Evolutionary conservation across 306 rosid species (phyloP).

Genomic region (Herpetospermum pedunculosum): DNA sequence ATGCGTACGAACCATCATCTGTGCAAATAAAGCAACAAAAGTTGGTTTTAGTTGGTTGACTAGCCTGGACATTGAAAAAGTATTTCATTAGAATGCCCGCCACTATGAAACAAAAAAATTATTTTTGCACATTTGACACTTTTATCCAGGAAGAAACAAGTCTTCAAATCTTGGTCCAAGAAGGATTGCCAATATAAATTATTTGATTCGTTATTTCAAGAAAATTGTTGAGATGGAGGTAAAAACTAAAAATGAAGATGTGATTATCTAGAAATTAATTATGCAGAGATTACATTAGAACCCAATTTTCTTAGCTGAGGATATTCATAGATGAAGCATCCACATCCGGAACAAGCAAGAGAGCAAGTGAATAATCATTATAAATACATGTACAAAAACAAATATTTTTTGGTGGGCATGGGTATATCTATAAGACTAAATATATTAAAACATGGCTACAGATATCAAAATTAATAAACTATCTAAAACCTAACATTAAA

Average conservation of each 20-base stretch:
- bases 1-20: constrained; percentile 91
- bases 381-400: not conserved
- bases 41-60: not conserved
- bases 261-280: not conserved
- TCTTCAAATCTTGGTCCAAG: not conserved
- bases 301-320: not conserved
- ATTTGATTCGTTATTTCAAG: not conserved
- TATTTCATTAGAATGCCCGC: not conserved
- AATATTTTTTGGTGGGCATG: not conserved
- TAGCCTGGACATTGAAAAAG: not conserved
- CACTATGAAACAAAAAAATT: not conserved
- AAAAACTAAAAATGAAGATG: not conserved
- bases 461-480: not conserved
- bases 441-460: not conserved
- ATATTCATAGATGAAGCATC: not conserved
- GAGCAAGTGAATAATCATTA: not conserved
- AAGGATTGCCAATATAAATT: not conserved
- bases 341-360: not conserved
- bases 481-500: not conserved
- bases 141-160: not conserved
- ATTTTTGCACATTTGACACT: not conserved
- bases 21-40: constrained; percentile 12
- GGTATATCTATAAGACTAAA: not conserved
- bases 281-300: not conserved
- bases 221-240: not conserved